A percentile compares a stretch with the other conserved stretches of the same genome.
Conservation (phyloP, 306 rosid species). For the Crotalaria pallida region DNA sequence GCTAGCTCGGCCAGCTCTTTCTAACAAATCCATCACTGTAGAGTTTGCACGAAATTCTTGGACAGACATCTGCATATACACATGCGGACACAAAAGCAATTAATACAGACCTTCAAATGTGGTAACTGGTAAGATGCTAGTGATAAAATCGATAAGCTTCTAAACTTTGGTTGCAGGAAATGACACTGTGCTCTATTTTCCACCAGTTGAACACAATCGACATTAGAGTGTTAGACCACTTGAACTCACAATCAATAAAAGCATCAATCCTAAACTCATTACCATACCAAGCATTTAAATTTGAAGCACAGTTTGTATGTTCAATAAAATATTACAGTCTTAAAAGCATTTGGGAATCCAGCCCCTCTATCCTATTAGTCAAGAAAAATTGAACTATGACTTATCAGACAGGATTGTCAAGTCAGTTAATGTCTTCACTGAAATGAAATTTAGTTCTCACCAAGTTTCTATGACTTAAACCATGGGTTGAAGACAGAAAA, state of each 20-base stretch:
- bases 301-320: background rate
- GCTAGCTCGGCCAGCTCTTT: conserved; percentile 67
- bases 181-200: background rate
- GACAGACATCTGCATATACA: conserved; percentile 81
- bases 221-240: background rate
- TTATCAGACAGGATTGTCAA: background rate
- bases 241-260: background rate
- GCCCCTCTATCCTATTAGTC: background rate
- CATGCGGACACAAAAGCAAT: background rate
- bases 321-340: background rate
- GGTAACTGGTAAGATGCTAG: background rate
- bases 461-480: background rate
- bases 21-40: conserved; percentile 63
- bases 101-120: background rate
- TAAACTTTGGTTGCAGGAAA: background rate
- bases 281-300: background rate
- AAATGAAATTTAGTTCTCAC: background rate
- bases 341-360: background rate
- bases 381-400: background rate
- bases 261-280: background rate
- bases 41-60: conserved; percentile 82
- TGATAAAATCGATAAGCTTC: background rate
- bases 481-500: background rate
- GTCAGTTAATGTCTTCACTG: background rate
- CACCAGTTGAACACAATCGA: background rate